Conservation (phyloP, 2,329 filamentous ascomycete genomes). For the Venturia asperata region DNA sequence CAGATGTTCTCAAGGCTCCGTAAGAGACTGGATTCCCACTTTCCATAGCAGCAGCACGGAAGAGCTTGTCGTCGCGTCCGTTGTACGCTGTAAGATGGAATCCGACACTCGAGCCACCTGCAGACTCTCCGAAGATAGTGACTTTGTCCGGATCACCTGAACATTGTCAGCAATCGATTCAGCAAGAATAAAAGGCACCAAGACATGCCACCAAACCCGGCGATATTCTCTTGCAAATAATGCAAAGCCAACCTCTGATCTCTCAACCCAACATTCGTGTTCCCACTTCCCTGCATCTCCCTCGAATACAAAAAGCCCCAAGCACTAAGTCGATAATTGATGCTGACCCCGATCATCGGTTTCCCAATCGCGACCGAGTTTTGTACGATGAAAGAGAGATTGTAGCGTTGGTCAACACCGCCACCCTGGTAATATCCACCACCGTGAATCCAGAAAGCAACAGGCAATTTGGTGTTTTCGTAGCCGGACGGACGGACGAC, state of each 20-base stretch:
- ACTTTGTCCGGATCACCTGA: slow-evolving; percentile 33
- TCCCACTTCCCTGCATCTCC: slow-evolving; percentile 46
- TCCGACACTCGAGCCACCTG: slow-evolving; percentile 40
- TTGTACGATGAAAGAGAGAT: slow-evolving; percentile 53
- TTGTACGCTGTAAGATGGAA: slow-evolving; percentile 42
- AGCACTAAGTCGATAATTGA: slow-evolving; percentile 58
- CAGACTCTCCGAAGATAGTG: slow-evolving; percentile 40
- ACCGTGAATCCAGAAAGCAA: slow-evolving; percentile 56
- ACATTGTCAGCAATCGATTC: not conserved
- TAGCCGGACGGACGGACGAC: slow-evolving; percentile 49
- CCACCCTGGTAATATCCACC: slow-evolving; percentile 42
- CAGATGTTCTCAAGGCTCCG: slow-evolving; percentile 20
- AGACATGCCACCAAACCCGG: slow-evolving; percentile 32
- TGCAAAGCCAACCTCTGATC: slow-evolving; percentile 41
- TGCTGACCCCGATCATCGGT: slow-evolving; percentile 38
- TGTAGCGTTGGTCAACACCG: slow-evolving; percentile 47
- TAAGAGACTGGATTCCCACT: slow-evolving; percentile 35
- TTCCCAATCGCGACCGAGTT: slow-evolving; percentile 36
- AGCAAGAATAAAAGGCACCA: slow-evolving; percentile 20
- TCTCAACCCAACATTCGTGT: slow-evolving; percentile 43
- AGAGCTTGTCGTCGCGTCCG: slow-evolving; percentile 42
- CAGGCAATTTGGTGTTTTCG: slow-evolving; percentile 43
- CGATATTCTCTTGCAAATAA: slow-evolving; percentile 41
- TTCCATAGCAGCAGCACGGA: slow-evolving; percentile 43
- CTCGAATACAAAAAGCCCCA: slow-evolving; percentile 62